phyloP scores from a whole-genome alignment of 139 green algal species.

The Chlorella sp. region DNA sequence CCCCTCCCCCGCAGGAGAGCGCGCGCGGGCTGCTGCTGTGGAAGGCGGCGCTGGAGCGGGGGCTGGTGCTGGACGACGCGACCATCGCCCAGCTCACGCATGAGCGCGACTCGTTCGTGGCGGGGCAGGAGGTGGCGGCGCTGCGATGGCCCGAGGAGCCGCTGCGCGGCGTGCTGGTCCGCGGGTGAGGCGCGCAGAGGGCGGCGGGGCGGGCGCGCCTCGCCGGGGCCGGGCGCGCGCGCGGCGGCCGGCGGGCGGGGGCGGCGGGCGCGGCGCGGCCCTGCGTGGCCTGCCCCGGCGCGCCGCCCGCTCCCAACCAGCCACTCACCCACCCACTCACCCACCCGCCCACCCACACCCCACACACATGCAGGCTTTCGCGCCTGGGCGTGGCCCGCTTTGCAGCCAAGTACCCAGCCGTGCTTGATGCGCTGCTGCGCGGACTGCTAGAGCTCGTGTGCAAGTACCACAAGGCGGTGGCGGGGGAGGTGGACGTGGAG shows the following conservation, averaged over 20 bases:
- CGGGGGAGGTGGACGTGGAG: conserved; percentile 59
- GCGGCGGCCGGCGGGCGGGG: too few species aligned
- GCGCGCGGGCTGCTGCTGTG: neutral
- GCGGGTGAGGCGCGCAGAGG: too few species aligned
- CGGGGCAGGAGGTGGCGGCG: conserved; percentile 26
- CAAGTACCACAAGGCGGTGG: conserved; percentile 65
- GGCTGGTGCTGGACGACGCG: conserved; percentile 77
- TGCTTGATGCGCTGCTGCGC: conserved; percentile 69
- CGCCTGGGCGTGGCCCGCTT: conserved; percentile 70
- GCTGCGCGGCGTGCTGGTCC: conserved; percentile 67
- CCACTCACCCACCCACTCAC: too few species aligned
- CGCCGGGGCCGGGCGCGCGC: too few species aligned
- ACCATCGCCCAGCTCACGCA: conserved; percentile 62
- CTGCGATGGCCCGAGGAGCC: conserved; percentile 76
- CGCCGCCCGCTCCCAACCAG: too few species aligned
- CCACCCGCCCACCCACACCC: too few species aligned
- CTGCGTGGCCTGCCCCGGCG: too few species aligned
- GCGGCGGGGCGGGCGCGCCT: too few species aligned
- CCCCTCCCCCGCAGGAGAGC: too few species aligned
- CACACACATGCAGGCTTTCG: conserved; percentile 40
- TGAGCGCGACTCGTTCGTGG: conserved; percentile 36
- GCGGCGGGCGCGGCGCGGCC: too few species aligned
- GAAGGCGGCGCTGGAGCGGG: conserved; percentile 57
- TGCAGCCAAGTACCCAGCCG: conserved; percentile 75
- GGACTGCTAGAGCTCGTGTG: conserved; percentile 65